Percentiles rank a stretch among this genome's conserved stretches.
Conservation (phyloP, 1,284 basidiomycete genomes). For the Ustilago vetiveriae region DNA sequence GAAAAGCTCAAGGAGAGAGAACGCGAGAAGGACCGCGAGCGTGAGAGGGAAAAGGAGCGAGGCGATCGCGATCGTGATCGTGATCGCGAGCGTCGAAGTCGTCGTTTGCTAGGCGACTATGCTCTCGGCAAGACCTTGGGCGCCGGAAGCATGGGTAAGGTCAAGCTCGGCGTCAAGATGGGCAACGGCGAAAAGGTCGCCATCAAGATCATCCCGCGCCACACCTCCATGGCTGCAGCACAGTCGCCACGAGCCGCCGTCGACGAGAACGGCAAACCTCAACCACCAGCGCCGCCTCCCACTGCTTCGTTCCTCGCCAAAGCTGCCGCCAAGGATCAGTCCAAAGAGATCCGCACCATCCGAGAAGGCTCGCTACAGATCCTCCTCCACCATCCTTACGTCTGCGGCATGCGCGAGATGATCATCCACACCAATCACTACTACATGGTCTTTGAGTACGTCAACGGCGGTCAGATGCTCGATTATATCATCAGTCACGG, state of each 20-base stretch:
- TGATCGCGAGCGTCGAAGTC: constrained; percentile 43
- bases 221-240: constrained; percentile 72
- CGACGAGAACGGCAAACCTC: constrained; percentile 69
- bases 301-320: constrained; percentile 58
- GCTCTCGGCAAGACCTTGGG: constrained; percentile 95
- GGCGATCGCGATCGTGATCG: constrained; percentile 45
- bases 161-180: constrained; percentile 92
- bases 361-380: constrained; percentile 92
- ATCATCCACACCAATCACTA: constrained; percentile 75
- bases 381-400: constrained; percentile 95
- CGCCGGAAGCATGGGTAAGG: constrained; percentile 98
- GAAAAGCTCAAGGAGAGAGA: constrained; percentile 24
- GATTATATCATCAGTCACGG: constrained; percentile 99
- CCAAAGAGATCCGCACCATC: constrained; percentile 93
- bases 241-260: constrained; percentile 60
- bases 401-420: constrained; percentile 99
- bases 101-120: constrained; percentile 81
- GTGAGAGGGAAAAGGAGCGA: constrained; percentile 33
- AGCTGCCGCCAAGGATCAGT: constrained; percentile 79
- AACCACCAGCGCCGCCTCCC: constrained; percentile 35
- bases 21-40: constrained; percentile 41
- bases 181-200: constrained; percentile 94
- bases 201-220: constrained; percentile 94
- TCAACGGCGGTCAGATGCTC: constrained; percentile 98
- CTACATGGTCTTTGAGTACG: constrained; percentile 99